Conservation (phyloP, 176 grass and related monocot genomes). For the Cenchrus americanus region DNA sequence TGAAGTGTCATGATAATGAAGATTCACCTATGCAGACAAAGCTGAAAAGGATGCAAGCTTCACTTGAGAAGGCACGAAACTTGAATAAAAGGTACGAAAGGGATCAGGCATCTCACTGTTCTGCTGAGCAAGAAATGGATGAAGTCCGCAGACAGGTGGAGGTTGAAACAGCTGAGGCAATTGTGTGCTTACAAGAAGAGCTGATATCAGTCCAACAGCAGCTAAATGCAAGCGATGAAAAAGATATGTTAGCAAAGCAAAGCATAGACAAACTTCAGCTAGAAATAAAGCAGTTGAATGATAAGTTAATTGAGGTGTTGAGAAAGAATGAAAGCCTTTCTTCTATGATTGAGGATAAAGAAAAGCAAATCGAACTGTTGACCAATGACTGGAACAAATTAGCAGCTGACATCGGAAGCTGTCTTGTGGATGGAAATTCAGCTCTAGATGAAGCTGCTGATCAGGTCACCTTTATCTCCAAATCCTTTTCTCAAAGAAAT, state of each 20-base stretch:
- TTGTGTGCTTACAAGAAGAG: slow-evolving; percentile 93
- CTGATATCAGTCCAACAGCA: slow-evolving; percentile 58
- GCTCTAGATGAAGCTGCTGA: slow-evolving; percentile 75
- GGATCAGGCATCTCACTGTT: slow-evolving; percentile 72
- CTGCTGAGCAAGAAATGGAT: slow-evolving; percentile 86
- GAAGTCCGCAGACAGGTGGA: slow-evolving; percentile 91
- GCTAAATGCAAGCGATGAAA: slow-evolving; percentile 56
- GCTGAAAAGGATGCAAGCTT: slow-evolving; percentile 92
- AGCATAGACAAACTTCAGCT: slow-evolving; percentile 48
- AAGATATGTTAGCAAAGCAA: slow-evolving; percentile 55
- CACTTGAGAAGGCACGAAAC: slow-evolving; percentile 70
- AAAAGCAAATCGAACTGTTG: slow-evolving; percentile 59
- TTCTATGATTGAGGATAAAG: slow-evolving; percentile 56
- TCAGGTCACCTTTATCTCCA: slow-evolving; percentile 58
- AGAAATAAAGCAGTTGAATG: slow-evolving; percentile 57
- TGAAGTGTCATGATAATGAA: slow-evolving; percentile 64
- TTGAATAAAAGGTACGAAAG: slow-evolving; percentile 66
- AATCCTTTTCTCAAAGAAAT: slow-evolving; percentile 62
- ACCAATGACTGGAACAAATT: slow-evolving; percentile 69
- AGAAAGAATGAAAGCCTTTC: slow-evolving; percentile 56
- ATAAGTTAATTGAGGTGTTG: slow-evolving; percentile 50
- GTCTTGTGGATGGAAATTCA: slow-evolving; percentile 70
- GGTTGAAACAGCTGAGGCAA: slow-evolving; percentile 91
- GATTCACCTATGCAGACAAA: slow-evolving; percentile 85
- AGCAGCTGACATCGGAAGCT: slow-evolving; percentile 74